phyloP scores from a whole-genome alignment of 176 grass and related monocot genomes.

The Triticum timopheevii region DNA sequence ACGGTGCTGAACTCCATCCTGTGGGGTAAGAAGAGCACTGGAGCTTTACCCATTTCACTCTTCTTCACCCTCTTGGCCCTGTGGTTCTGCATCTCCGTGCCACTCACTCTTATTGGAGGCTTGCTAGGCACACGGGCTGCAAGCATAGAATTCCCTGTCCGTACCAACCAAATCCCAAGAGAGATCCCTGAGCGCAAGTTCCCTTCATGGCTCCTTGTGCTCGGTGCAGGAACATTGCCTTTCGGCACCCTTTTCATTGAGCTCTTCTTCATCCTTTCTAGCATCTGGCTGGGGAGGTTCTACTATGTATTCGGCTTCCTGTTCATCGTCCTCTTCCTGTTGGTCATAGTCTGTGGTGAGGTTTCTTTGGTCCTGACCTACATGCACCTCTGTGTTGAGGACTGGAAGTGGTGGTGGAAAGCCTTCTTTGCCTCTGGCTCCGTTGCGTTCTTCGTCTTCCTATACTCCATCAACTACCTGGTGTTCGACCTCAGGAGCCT shows the following conservation, averaged over 20 bases:
- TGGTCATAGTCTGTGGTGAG: slow-evolving; percentile 73
- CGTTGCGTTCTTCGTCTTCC: slow-evolving; percentile 71
- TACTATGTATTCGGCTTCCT: slow-evolving; percentile 91
- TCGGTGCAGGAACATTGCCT: slow-evolving; percentile 77
- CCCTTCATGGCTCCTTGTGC: slow-evolving; percentile 86
- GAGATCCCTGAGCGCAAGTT: slow-evolving; percentile 73
- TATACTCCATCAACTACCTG: slow-evolving; percentile 81
- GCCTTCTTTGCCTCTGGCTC: slow-evolving; percentile 86
- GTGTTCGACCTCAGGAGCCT: slow-evolving; percentile 87
- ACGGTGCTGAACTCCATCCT: slow-evolving; percentile 70
- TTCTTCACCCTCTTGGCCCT: slow-evolving; percentile 80
- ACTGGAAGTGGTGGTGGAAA: slow-evolving; percentile 96
- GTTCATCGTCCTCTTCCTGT: slow-evolving; percentile 64
- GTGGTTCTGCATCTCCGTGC: slow-evolving; percentile 85
- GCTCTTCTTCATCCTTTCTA: slow-evolving; percentile 92
- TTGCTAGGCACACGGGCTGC: slow-evolving; percentile 59
- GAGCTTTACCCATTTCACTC: slow-evolving; percentile 74
- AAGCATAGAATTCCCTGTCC: slow-evolving; percentile 71
- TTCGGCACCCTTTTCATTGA: slow-evolving; percentile 91
- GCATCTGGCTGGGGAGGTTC: slow-evolving; percentile 86
- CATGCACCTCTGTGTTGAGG: slow-evolving; percentile 85
- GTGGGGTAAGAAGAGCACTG: slow-evolving; percentile 86
- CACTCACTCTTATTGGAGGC: slow-evolving; percentile 75
- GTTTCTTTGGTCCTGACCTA: slow-evolving; percentile 82
- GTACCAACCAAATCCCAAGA: slow-evolving; percentile 78